Evolutionary conservation across 768 basidiomycete genomes (phyloP), one percentile per base, ranked within the genome.

Genomic region (Lentinula lateritia): DNA sequence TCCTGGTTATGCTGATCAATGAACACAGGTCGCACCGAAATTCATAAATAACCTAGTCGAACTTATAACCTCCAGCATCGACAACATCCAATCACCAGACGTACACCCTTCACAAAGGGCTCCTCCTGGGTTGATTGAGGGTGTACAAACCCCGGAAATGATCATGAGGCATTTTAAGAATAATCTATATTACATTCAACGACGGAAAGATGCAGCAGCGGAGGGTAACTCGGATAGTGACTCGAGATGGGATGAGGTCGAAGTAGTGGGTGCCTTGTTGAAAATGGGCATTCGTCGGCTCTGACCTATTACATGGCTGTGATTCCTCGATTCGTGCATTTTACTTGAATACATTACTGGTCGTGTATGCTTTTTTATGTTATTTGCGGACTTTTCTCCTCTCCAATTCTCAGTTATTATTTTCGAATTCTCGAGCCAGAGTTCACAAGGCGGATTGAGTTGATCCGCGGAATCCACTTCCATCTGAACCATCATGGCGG

Each of bases 21-120:
- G 3, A 6, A 38, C 18, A 39, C 70, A 95, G 93, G 82, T 96
- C 60, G 94, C 95, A 35, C 87, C 96, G 10, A 97, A 97, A 78
- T 98, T 96, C 67, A 89, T 98, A 64, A 98, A 96, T 74, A 93
- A 91, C 63, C 84, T 99, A 48, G 94, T 98, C 16, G 96, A 98
- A 68, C 83, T 98, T 18, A 95, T 99, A 73, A 92, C 93, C 1
- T 89, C 90, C 6, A 93, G 90, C 68, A 94, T 98, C 71, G 97
- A 99, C 76, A 87, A 84, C 64, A 92, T 98, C 67, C 83, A 89
- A 41, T 90, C 90, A 0, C 87, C 89, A 16, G 92, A 95, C 69
- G 85, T 94, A 2, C 93, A 96, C 68, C 92, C 94, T 0, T 88
- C 92, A 0, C 88, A 93, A 66, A 87, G 93, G 28, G 91, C 92